These are phyloP conservation scores for Scenedesmus sp. DNA, from an alignment of 163 green algal species.

Conservation along the genomic window DNA sequence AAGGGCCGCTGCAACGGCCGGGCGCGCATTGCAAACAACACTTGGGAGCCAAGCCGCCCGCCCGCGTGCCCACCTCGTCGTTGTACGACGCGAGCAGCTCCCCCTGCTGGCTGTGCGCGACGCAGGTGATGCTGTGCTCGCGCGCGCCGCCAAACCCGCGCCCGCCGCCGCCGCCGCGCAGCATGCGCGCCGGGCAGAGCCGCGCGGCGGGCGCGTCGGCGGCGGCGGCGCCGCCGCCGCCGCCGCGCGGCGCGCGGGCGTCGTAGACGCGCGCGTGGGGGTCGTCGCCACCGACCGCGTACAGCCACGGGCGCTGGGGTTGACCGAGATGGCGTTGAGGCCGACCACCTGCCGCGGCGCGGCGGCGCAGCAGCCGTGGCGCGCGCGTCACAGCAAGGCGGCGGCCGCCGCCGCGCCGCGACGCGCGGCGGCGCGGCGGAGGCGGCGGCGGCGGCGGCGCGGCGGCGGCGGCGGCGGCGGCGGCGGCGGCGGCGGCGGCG, in stretches of 20 bases:
- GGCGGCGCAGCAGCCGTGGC: too few species aligned
- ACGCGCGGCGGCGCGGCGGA: too few species aligned
- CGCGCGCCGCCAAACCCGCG: not conserved
- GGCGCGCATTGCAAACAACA: too few species aligned
- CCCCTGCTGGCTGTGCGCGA: slow-evolving; percentile 33
- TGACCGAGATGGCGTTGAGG: slow-evolving; percentile 58
- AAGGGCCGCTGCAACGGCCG: not conserved
- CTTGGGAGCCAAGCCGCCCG: too few species aligned
- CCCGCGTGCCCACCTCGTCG: slow-evolving; percentile 45
- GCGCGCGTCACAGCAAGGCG: too few species aligned
- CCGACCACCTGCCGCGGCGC: slow-evolving; percentile 31
- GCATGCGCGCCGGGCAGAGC: slow-evolving; percentile 43
- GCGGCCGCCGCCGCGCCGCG: too few species aligned
- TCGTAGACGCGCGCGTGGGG: slow-evolving; percentile 57
- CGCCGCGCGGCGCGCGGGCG: slow-evolving; percentile 8
- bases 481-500: not conserved
- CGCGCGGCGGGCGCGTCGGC: slow-evolving; percentile 30
- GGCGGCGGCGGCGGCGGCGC: not conserved
- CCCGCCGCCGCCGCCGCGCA: not conserved
- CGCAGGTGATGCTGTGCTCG: slow-evolving; percentile 25
- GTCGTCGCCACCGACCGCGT: slow-evolving; percentile 56
- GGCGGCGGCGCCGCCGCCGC: not conserved
- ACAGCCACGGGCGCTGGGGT: slow-evolving; percentile 53
- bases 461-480: not conserved
- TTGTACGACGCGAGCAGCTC: slow-evolving; percentile 63